A percentile compares a stretch with the other conserved stretches of the same genome.
phyloP scores from a whole-genome alignment of 768 basidiomycete species.

The Amanita fuliginea region DNA sequence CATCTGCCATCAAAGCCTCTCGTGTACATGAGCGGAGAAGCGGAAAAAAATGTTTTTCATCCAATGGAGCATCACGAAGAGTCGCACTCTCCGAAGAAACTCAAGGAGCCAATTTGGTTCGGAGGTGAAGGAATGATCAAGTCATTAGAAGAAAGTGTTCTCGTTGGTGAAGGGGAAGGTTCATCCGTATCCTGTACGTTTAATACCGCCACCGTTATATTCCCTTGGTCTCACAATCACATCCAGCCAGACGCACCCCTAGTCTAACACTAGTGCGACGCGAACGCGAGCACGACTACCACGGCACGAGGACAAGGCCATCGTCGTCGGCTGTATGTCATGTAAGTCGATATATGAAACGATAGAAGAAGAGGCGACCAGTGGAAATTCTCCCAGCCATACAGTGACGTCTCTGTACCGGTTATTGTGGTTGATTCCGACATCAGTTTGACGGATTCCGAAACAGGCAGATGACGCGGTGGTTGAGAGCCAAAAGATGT shows the following conservation, averaged over 20 bases:
- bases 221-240: slow-evolving; percentile 8
- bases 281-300: slow-evolving; percentile 34
- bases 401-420: slow-evolving; percentile 22
- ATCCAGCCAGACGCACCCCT: slow-evolving; percentile 39
- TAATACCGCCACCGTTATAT: background rate
- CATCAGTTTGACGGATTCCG: slow-evolving; percentile 42
- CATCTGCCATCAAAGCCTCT: slow-evolving; percentile 56
- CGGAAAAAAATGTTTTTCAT: slow-evolving; percentile 39
- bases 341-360: slow-evolving; percentile 69
- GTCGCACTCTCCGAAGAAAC: slow-evolving; percentile 31
- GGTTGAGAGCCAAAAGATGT: slow-evolving; percentile 49
- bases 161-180: slow-evolving; percentile 62
- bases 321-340: slow-evolving; percentile 51
- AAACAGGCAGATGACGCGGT: slow-evolving; percentile 56
- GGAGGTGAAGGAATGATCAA: slow-evolving; percentile 60
- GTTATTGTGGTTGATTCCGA: slow-evolving; percentile 49
- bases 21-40: slow-evolving; percentile 56
- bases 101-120: slow-evolving; percentile 52
- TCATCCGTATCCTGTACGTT: slow-evolving; percentile 37
- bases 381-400: slow-evolving; percentile 17
- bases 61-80: too few relatives aligned
- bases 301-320: slow-evolving; percentile 57
- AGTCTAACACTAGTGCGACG: slow-evolving; percentile 22
- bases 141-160: slow-evolving; percentile 52
- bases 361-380: slow-evolving; percentile 59